Evolutionary conservation across 192 early-diverging fungal genomes (phyloP), one percentile per base, ranked within the genome.

Genomic region (Rhizophagus sp.): DNA sequence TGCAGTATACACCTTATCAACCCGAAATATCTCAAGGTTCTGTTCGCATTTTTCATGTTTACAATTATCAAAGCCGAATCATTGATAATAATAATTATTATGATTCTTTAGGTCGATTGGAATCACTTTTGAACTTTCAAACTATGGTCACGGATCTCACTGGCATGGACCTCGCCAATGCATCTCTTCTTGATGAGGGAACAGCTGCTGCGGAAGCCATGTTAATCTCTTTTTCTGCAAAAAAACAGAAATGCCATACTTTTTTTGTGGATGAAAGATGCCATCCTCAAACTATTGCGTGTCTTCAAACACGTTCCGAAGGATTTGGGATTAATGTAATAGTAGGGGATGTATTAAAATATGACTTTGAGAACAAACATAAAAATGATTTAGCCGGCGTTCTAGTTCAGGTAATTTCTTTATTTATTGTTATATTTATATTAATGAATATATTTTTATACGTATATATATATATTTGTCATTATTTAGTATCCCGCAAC

Each of bases 181-280:
- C 98, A 52, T 97, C 96, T n/a, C 86, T 99, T 73, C 88, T 99
- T 66, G 98, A 99, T 74, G 98, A 99, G 90, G 98, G 97, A 70
- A 98, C 98, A 15, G 98, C 98, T 50, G 98, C 98, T 61, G 97
- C 92, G 19, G 98, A 99, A 88, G 97, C 98, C 33, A 96, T 99
- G 94, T 88, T 97, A 41, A 94, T 98, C 89, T 94, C 94, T 83
- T 88, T 88, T 85, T 84, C 89, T 79, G 83, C 91, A 33, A 88
- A 87, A 77, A 92, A 93, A 82, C 92, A 92, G 85, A 92, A 92
- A 74, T 93, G 93, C 85, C 92, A 93, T 81, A 91, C 93, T 27
- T 99, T 98, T 82, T 94, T 99, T 81, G 93, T 97, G 17, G 98
- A 99, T 82, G 88, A 90, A 79, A 93, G 93, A 82, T 96, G 95